A percentile compares a stretch with the other conserved stretches of the same genome.
Evolutionary conservation across 768 basidiomycete species (phyloP).

Genomic region (Phlebiopsis gigantea): DNA sequence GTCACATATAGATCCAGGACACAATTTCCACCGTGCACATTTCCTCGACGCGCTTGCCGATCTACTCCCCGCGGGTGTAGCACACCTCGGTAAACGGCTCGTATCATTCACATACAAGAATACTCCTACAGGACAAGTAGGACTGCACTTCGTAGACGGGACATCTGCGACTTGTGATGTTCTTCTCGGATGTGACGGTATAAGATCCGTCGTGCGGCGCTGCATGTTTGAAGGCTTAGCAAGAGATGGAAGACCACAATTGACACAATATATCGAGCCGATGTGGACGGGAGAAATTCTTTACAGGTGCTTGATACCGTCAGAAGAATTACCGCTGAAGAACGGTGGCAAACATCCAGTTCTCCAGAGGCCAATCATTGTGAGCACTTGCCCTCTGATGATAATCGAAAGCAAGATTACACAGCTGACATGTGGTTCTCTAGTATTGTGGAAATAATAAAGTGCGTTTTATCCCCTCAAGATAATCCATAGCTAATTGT

Average conservation of each 20-base stretch:
- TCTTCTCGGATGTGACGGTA: constrained; percentile 30
- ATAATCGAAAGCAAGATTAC: too few species aligned
- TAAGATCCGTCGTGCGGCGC: constrained; percentile 28
- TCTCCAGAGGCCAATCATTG: constrained; percentile 39
- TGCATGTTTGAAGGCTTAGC: constrained; percentile 25
- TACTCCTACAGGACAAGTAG: not conserved
- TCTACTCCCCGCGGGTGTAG: constrained; percentile 20
- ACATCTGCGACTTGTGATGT: constrained; percentile 24
- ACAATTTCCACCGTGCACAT: constrained; percentile 45
- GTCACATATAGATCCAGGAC: constrained; percentile 20
- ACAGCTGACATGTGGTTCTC: not conserved
- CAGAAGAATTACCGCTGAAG: constrained; percentile 25
- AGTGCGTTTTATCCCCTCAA: constrained; percentile 20
- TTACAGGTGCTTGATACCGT: constrained; percentile 42
- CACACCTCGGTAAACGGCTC: constrained; percentile 29
- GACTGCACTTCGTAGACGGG: constrained; percentile 23
- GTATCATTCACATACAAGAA: constrained; percentile 12
- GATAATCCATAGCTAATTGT: not conserved
- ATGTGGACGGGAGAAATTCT: constrained; percentile 41
- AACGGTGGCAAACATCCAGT: constrained; percentile 26
- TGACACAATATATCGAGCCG: constrained; percentile 36
- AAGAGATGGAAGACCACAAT: constrained; percentile 15
- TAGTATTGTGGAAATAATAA: constrained; percentile 47
- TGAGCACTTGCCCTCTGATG: too few species aligned
- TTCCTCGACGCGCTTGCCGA: constrained; percentile 43